Conservation (phyloP, 768 basidiomycete genomes). For the Krasilnikovozyma curviuscula region DNA sequence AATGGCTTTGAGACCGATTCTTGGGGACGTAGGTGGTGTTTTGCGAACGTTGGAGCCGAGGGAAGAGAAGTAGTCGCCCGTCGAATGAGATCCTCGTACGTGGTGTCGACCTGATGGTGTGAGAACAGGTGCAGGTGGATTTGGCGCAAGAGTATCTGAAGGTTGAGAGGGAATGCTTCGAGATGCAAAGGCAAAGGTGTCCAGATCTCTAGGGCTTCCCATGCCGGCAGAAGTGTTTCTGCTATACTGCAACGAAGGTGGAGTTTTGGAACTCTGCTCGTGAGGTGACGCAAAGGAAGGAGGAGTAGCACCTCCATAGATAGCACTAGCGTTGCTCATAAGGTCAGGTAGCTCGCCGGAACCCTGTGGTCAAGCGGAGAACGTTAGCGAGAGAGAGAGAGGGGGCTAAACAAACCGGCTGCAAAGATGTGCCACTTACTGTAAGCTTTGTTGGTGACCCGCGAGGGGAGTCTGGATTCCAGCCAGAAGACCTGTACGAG, state of each 20-base stretch:
- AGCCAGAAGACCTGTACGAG: too few relatives aligned
- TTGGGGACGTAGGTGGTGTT: too few relatives aligned
- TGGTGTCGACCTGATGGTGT: too few relatives aligned
- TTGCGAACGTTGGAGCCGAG: too few relatives aligned
- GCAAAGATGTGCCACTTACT: background rate
- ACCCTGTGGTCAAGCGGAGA: too few relatives aligned
- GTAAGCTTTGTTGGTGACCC: background rate
- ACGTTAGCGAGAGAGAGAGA: constrained; percentile 1
- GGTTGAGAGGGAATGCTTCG: background rate
- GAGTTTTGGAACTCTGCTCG: background rate
- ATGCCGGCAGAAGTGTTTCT: background rate
- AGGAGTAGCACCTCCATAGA: background rate
- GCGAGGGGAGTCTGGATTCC: background rate
- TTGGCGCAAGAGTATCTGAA: too few relatives aligned
- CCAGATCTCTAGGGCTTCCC: constrained; percentile 3
- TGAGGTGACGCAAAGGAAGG: background rate
- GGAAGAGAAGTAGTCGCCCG: too few relatives aligned
- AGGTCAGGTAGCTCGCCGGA: background rate
- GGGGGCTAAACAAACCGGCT: constrained; percentile 1
- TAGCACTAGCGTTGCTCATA: background rate
- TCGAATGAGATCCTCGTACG: too few relatives aligned
- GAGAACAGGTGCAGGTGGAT: too few relatives aligned
- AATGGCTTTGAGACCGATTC: too few relatives aligned
- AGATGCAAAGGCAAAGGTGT: background rate
- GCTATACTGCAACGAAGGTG: background rate